A percentile compares a stretch with the other conserved stretches of the same genome.
Conservation (phyloP, 2,329 filamentous ascomycete genomes). For the Fusarium burgessii region DNA sequence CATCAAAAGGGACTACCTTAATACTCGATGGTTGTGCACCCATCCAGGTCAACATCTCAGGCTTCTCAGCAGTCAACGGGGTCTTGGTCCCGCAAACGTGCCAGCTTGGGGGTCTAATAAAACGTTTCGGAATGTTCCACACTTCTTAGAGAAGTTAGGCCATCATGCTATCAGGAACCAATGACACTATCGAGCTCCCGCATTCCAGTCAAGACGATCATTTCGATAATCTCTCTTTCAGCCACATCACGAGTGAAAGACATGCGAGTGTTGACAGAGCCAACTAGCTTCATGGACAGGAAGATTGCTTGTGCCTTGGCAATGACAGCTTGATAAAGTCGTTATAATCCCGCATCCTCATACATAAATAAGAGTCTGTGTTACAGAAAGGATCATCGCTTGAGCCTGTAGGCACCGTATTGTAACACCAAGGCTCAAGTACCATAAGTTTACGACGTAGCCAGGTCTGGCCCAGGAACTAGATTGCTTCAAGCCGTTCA, state of each 20-base stretch:
- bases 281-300: neutral
- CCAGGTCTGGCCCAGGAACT: constrained; percentile 16
- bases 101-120: neutral
- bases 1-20: neutral
- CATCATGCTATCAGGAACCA: neutral
- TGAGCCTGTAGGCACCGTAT: neutral
- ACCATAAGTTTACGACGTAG: constrained; percentile 55
- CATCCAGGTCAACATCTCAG: neutral
- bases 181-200: constrained; percentile 2
- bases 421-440: neutral
- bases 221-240: neutral
- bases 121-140: constrained; percentile 4
- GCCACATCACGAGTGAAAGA: neutral
- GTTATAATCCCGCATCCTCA: neutral
- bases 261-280: neutral
- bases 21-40: neutral
- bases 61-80: constrained; percentile 11
- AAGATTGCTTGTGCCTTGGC: neutral
- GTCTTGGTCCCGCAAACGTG: constrained; percentile 60
- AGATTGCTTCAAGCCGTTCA: constrained; percentile 9
- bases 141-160: neutral
- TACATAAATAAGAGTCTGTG: neutral
- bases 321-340: neutral
- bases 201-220: constrained; percentile 15
- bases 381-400: neutral